Evolutionary conservation across 192 early-diverging fungal species (phyloP).

Genomic region (Hyaloraphidium curvatum): DNA sequence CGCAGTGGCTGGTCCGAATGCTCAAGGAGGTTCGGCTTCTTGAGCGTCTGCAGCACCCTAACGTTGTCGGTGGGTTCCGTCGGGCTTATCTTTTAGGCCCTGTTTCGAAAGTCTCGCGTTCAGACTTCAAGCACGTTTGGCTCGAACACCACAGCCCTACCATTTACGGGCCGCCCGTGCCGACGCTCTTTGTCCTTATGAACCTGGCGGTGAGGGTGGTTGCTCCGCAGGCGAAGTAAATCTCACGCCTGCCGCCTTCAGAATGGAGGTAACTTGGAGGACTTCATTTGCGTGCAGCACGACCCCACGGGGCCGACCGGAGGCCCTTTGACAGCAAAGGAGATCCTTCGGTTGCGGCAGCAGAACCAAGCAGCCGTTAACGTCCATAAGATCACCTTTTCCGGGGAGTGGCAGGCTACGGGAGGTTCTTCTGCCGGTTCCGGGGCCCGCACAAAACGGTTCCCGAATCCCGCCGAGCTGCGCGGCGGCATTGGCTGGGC

Average conservation of each 20-base stretch:
- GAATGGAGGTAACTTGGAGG: conserved; percentile 89
- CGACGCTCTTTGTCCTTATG: conserved; percentile 92
- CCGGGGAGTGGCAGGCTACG: no score
- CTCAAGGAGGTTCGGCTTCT: conserved; percentile 83
- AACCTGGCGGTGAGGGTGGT: conserved; percentile 14
- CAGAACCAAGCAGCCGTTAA: no score
- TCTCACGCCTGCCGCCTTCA: no score
- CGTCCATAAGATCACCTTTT: no score
- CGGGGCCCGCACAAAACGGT: no score
- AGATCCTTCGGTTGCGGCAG: no score
- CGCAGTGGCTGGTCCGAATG: conserved; percentile 86
- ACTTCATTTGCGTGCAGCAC: conserved; percentile 47
- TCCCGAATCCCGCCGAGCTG: no score
- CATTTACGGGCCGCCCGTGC: conserved; percentile 49
- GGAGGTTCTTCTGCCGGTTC: no score
- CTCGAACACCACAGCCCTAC: conserved; percentile 64
- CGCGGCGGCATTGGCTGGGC: no score
- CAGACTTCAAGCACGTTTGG: conserved; percentile 89
- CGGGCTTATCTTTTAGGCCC: not conserved
- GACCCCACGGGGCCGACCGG: conserved; percentile 1
- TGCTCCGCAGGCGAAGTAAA: no score
- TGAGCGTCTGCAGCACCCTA: conserved; percentile 72
- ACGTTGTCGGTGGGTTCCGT: conserved; percentile 34
- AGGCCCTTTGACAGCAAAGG: no score
- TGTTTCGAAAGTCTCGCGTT: not conserved